A percentile compares a stretch with the other conserved stretches of the same genome.
phyloP scores from a whole-genome alignment of 2,329 filamentous ascomycete genomes.

The Penicillium sp. region DNA sequence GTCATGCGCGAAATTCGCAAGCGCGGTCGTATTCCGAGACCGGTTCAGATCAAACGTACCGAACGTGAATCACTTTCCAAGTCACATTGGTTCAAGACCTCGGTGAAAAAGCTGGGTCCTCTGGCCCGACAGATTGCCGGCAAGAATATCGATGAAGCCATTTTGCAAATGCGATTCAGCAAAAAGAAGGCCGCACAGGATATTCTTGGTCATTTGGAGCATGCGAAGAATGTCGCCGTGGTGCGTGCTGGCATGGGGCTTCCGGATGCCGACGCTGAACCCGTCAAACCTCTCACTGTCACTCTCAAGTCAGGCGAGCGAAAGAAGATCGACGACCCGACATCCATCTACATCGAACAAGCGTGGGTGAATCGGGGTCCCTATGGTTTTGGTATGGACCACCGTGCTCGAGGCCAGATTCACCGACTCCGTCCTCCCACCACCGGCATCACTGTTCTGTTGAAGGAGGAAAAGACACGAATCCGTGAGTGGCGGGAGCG shows the following conservation, averaged over 20 bases:
- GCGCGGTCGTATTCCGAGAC: conserved; percentile 60
- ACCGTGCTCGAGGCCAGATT: conserved; percentile 68
- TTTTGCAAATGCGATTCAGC: conserved; percentile 89
- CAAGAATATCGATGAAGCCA: conserved; percentile 89
- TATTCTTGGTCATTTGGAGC: conserved; percentile 69
- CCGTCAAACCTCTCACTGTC: conserved; percentile 52
- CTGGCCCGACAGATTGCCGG: conserved; percentile 83
- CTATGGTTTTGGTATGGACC: conserved; percentile 57
- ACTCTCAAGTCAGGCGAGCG: conserved; percentile 68
- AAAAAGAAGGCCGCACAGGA: conserved; percentile 87
- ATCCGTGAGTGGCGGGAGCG: conserved; percentile 74
- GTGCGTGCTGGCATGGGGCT: conserved; percentile 81
- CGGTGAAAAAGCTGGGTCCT: conserved; percentile 82
- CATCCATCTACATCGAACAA: conserved; percentile 83
- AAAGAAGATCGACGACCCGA: conserved; percentile 64
- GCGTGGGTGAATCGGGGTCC: conserved; percentile 83
- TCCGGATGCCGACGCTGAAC: conserved; percentile 25
- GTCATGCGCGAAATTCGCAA: conserved; percentile 68
- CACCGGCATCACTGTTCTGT: conserved; percentile 68
- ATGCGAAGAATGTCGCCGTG: conserved; percentile 74
- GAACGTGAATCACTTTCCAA: conserved; percentile 56
- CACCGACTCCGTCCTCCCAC: conserved; percentile 64
- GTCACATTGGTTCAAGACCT: conserved; percentile 72
- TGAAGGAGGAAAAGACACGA: conserved; percentile 91
- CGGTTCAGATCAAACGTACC: conserved; percentile 61